Evolutionary conservation across 352 stramenopile species (phyloP), one percentile per base, ranked within the genome.

Genomic region (Pseudoperonospora humuli): DNA sequence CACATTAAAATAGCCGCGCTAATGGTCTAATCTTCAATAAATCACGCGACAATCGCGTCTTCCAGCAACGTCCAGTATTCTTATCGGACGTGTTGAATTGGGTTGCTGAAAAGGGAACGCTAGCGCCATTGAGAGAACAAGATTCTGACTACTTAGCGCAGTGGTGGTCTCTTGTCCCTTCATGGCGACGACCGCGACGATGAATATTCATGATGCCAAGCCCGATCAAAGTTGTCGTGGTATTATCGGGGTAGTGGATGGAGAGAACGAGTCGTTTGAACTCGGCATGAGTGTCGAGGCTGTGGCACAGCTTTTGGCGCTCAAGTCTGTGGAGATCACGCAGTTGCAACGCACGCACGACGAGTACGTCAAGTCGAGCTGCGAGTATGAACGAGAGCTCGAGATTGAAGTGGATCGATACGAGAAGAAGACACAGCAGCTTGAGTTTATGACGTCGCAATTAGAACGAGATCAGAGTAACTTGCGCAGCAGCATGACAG

Each of bases 351-450:
- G 56, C 31, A 75, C 63, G 3, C 71, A 86, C 29, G 74, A 89
- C 42, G 74, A 89, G 44, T 89, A 83, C 54, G 58, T 89, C 33
- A 66, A 65, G 29, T 86, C 74, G 1, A 86, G 71, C 27, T 80
- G 74, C 44, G 74, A 89, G 49, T 86, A 86, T 32, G 77, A 89
- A 41, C 67, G 64, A 5, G 74, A 86, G 39, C 63, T 89, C 7
- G 74, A 86, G 50, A 53, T 38, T 14, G 72, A 83, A 44, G 44
- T 89, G 18, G 64, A 79, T 34, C 67, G 57, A 14, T 70, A 64
- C 55, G 76, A 88, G 52, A 57, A 55, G 28, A 72, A 71, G 39
- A 62, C 33, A 9, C 37, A 52, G 24, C 47, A 68, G 7, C 52
- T 69, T 1, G 26, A 67, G 6, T 46, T 42, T 0, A n/a, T 17